These are phyloP conservation scores for Flaveria sonorensis DNA, from an alignment of 129 eudicot genomes.

Conservation along the genomic window DNA sequence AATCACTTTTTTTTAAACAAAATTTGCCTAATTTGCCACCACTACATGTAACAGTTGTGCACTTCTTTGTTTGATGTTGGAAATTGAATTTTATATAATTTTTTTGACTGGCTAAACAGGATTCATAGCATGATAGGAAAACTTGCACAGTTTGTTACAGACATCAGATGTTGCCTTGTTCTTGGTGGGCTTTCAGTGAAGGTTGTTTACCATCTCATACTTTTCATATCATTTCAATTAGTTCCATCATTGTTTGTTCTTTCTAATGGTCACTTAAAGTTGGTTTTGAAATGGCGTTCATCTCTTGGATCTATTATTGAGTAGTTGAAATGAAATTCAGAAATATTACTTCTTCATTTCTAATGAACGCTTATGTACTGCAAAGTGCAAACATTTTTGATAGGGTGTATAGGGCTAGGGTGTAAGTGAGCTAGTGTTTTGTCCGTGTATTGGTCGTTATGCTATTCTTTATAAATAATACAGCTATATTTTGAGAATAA, in stretches of 20 bases:
- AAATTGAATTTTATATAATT: slow-evolving; percentile 13
- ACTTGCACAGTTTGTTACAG: slow-evolving; percentile 78
- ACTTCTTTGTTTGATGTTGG: slow-evolving; percentile 9
- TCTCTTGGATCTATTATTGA: not conserved
- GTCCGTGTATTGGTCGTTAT: not conserved
- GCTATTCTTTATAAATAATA: not conserved
- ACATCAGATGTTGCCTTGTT: slow-evolving; percentile 82
- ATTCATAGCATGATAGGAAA: slow-evolving; percentile 88
- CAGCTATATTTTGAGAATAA: not conserved
- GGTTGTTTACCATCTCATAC: slow-evolving; percentile 48
- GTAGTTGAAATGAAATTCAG: not conserved
- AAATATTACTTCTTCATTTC: not conserved
- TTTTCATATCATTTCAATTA: not conserved
- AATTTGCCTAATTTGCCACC: not conserved
- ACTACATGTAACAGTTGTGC: slow-evolving; percentile 4
- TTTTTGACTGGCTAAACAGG: slow-evolving; percentile 48
- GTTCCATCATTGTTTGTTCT: not conserved
- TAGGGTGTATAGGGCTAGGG: not conserved
- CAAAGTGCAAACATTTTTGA: not conserved
- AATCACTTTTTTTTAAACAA: not conserved
- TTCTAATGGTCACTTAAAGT: not conserved
- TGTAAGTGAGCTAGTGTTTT: not conserved
- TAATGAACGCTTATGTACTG: not conserved
- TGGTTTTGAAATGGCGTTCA: not conserved
- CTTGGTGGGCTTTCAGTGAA: slow-evolving; percentile 87